phyloP scores from a whole-genome alignment of 768 basidiomycete species.

The Russula sp. region DNA sequence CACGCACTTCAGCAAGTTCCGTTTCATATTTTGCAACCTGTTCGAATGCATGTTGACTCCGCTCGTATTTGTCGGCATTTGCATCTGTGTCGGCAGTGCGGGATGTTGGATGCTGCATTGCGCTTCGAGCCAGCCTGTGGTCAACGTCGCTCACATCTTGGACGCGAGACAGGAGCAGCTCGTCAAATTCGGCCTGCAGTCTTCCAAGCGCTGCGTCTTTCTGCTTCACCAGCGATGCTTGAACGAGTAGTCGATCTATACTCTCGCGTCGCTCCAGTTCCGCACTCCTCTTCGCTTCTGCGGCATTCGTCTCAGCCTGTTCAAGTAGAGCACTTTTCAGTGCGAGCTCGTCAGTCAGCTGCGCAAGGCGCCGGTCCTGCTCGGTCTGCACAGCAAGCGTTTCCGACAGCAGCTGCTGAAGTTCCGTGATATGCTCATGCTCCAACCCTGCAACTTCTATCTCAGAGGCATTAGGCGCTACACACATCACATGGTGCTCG shows the following conservation, averaged over 20 bases:
- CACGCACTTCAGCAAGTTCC: slow-evolving; percentile 73
- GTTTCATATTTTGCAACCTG: slow-evolving; percentile 68
- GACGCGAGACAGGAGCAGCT: slow-evolving; percentile 65
- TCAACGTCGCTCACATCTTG: slow-evolving; percentile 86
- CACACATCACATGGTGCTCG: too few relatives aligned
- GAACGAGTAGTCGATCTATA: slow-evolving; percentile 65
- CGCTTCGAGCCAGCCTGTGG: slow-evolving; percentile 74
- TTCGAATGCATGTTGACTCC: slow-evolving; percentile 33
- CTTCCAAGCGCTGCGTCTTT: slow-evolving; percentile 72
- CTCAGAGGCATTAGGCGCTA: too few relatives aligned
- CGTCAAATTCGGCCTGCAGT: slow-evolving; percentile 66
- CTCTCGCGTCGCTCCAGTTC: slow-evolving; percentile 74
- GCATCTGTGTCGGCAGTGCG: slow-evolving; percentile 76
- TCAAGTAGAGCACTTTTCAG: slow-evolving; percentile 71
- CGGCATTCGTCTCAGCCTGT: slow-evolving; percentile 74
- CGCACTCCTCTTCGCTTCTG: slow-evolving; percentile 71
- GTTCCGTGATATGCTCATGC: slow-evolving; percentile 67
- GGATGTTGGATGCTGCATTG: slow-evolving; percentile 69
- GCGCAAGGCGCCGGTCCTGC: slow-evolving; percentile 67
- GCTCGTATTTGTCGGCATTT: too few relatives aligned
- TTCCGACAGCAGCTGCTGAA: slow-evolving; percentile 67
- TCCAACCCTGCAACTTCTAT: slow-evolving; percentile 65
- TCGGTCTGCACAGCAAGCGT: slow-evolving; percentile 59
- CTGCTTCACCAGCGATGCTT: slow-evolving; percentile 72
- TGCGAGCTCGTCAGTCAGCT: slow-evolving; percentile 66